A percentile compares a stretch with the other conserved stretches of the same genome.
phyloP scores from a whole-genome alignment of 140 eudicot species.

The Ambrosia hybrid region DNA sequence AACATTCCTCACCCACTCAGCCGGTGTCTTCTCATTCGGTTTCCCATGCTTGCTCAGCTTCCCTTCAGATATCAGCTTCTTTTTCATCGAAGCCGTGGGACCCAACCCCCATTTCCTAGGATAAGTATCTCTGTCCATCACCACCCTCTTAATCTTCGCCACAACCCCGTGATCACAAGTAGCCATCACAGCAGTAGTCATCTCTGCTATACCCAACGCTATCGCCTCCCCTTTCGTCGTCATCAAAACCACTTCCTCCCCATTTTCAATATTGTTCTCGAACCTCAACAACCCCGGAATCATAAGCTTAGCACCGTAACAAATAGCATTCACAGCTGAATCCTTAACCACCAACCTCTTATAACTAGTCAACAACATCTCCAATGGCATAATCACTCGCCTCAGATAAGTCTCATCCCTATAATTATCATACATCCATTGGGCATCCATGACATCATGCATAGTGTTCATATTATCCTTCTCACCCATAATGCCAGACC shows the following conservation, averaged over 20 bases:
- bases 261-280: constrained; percentile 74
- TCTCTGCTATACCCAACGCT: constrained; percentile 84
- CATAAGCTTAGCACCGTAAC: too few relatives aligned
- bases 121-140: constrained; percentile 47
- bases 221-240: constrained; percentile 89
- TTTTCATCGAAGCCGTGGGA: constrained; percentile 84
- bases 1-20: constrained; percentile 86
- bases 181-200: constrained; percentile 94
- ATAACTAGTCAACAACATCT: too few relatives aligned
- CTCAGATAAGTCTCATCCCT: too few relatives aligned
- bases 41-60: constrained; percentile 87
- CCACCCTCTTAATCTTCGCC: constrained; percentile 91
- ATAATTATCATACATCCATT: too few relatives aligned
- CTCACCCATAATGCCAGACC: constrained; percentile 6
- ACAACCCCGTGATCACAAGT: constrained; percentile 98
- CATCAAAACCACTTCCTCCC: constrained; percentile 87
- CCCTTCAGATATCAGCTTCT: constrained; percentile 81
- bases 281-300: constrained; percentile 62
- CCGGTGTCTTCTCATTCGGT: constrained; percentile 70
- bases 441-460: too few relatives aligned
- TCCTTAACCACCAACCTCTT: too few relatives aligned
- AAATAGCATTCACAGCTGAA: too few relatives aligned
- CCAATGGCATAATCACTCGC: too few relatives aligned
- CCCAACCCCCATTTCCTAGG: constrained; percentile 96
- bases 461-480: too few relatives aligned